These are phyloP conservation scores for Abrus precatorius DNA, from an alignment of 306 rosid species.

Conservation along the genomic window DNA sequence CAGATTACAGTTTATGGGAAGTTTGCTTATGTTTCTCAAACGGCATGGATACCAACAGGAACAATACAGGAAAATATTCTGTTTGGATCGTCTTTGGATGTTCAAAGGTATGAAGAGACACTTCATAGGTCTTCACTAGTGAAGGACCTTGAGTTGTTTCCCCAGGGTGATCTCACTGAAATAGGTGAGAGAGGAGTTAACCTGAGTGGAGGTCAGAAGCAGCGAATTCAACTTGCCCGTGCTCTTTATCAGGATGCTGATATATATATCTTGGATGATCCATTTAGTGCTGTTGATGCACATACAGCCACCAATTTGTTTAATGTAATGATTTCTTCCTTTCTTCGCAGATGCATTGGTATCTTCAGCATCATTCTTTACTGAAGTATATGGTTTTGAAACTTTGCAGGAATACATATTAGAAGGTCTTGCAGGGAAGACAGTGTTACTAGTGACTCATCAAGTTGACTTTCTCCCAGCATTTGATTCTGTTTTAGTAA, in stretches of 20 bases:
- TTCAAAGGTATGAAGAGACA: constrained; percentile 52
- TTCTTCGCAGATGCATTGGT: not conserved
- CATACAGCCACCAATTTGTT: constrained; percentile 59
- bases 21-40: constrained; percentile 67
- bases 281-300: constrained; percentile 72
- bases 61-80: constrained; percentile 60
- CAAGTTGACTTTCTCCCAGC: constrained; percentile 69
- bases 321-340: constrained; percentile 44
- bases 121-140: constrained; percentile 55
- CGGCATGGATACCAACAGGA: constrained; percentile 64
- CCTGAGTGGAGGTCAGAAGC: constrained; percentile 87
- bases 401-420: constrained; percentile 56
- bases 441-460: constrained; percentile 64
- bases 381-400: not conserved
- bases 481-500: constrained; percentile 59
- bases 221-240: constrained; percentile 88
- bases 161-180: constrained; percentile 57
- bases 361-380: not conserved
- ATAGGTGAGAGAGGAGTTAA: constrained; percentile 68
- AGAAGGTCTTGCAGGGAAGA: constrained; percentile 58
- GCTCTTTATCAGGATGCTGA: constrained; percentile 81
- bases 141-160: constrained; percentile 68
- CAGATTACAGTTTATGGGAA: constrained; percentile 57
- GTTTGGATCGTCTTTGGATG: constrained; percentile 59
- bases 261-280: constrained; percentile 72